A percentile compares a stretch with the other conserved stretches of the same genome.
These are phyloP conservation scores for Clonostachys rhizophaga DNA, from an alignment of 2,329 filamentous ascomycete species.

Conservation along the genomic window DNA sequence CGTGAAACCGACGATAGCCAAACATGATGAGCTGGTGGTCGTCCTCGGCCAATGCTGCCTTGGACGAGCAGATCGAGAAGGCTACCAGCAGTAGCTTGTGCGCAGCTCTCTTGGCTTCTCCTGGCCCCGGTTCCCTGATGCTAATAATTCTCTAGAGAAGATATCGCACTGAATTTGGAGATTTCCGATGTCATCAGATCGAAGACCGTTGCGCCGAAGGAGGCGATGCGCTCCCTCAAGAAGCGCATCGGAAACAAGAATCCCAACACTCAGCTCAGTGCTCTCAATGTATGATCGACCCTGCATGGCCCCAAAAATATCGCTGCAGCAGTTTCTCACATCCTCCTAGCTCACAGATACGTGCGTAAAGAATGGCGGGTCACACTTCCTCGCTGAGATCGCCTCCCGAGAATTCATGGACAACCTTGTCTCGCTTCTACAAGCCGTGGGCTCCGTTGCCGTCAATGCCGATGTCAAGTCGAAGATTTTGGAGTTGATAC, in stretches of 20 bases:
- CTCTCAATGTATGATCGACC: slow-evolving; percentile 68
- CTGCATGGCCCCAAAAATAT: background rate
- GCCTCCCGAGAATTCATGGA: slow-evolving; percentile 98
- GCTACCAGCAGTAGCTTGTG: slow-evolving; percentile 92
- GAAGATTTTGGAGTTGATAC: slow-evolving; percentile 91
- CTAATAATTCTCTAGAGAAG: slow-evolving; percentile 56
- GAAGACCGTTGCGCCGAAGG: slow-evolving; percentile 94
- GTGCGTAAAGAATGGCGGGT: slow-evolving; percentile 96
- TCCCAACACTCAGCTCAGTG: slow-evolving; percentile 91
- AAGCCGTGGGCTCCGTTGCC: slow-evolving; percentile 68
- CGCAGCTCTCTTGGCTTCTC: slow-evolving; percentile 1
- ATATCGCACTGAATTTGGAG: slow-evolving; percentile 95
- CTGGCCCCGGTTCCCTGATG: background rate
- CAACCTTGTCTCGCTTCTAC: slow-evolving; percentile 85
- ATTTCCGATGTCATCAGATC: slow-evolving; percentile 97
- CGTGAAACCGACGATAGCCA: slow-evolving; percentile 1
- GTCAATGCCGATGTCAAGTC: slow-evolving; percentile 80
- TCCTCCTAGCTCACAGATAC: slow-evolving; percentile 80
- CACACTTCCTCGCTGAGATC: slow-evolving; percentile 92
- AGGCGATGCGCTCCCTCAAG: slow-evolving; percentile 96
- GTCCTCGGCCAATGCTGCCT: slow-evolving; percentile 78
- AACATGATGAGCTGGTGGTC: slow-evolving; percentile 94
- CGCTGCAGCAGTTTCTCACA: background rate
- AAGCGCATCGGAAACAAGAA: slow-evolving; percentile 95
- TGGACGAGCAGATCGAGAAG: slow-evolving; percentile 96